Evolutionary conservation across 192 early-diverging fungal species (phyloP).

Genomic region (Powellomyces hirtus): DNA sequence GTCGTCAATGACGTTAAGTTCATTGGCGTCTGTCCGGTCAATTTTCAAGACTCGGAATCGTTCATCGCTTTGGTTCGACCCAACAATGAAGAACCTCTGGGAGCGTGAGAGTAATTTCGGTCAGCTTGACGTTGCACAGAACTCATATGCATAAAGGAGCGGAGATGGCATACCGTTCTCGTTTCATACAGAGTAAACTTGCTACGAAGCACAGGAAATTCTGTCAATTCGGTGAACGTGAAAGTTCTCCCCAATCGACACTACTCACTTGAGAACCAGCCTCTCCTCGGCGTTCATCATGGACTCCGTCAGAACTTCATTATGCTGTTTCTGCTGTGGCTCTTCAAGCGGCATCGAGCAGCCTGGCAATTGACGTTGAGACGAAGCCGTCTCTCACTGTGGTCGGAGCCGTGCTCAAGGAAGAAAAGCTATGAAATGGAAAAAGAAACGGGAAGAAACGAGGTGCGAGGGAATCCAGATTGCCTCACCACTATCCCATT

Average conservation of each 20-base stretch:
- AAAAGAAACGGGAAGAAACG: too few relatives aligned
- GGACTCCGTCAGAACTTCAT: too few relatives aligned
- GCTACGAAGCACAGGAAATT: slow-evolving; percentile 30
- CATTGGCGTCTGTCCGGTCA: slow-evolving; percentile 67
- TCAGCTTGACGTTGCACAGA: background rate
- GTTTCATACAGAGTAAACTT: slow-evolving; percentile 87
- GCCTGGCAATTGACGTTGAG: too few relatives aligned
- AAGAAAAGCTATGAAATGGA: too few relatives aligned
- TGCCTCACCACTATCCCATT: too few relatives aligned
- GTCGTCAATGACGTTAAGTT: slow-evolving; percentile 77
- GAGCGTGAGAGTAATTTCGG: background rate
- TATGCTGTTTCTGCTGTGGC: too few relatives aligned
- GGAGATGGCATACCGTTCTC: slow-evolving; percentile 53
- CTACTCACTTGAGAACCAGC: slow-evolving; percentile 7
- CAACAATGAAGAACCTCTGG: slow-evolving; percentile 79
- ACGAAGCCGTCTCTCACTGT: too few relatives aligned
- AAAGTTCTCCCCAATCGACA: background rate
- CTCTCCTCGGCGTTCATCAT: background rate
- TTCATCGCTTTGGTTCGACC: slow-evolving; percentile 73
- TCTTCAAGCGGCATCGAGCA: too few relatives aligned
- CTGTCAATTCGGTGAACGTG: background rate
- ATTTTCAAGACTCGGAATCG: slow-evolving; percentile 84
- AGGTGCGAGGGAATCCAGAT: too few relatives aligned
- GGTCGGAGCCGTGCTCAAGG: too few relatives aligned
- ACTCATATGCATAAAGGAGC: background rate